Conservation (phyloP, 208 protist genomes). For the Leptomonas pyrrhocoris region DNA sequence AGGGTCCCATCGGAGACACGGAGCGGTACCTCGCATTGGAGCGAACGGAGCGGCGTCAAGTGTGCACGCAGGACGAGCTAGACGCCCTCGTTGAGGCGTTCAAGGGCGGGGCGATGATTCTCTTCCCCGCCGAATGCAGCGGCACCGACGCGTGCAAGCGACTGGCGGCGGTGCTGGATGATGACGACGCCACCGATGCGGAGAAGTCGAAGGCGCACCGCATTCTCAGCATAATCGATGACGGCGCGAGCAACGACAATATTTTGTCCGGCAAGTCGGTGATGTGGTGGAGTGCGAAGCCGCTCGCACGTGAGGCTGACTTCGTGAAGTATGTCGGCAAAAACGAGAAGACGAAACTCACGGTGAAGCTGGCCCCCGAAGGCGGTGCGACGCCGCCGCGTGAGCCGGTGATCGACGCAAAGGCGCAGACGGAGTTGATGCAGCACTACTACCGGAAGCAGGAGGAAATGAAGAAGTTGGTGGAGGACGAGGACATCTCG, state of each 20-base stretch:
- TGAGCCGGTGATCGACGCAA: slow-evolving; percentile 80
- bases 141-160: slow-evolving; percentile 70
- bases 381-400: slow-evolving; percentile 76
- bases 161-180: slow-evolving; percentile 67
- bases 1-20: slow-evolving; percentile 68
- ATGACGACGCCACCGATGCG: slow-evolving; percentile 50
- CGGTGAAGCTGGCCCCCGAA: slow-evolving; percentile 85
- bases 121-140: slow-evolving; percentile 88
- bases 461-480: slow-evolving; percentile 93
- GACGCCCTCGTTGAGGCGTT: slow-evolving; percentile 70
- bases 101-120: slow-evolving; percentile 86
- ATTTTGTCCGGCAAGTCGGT: slow-evolving; percentile 64
- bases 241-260: slow-evolving; percentile 80
- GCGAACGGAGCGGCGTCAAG: slow-evolving; percentile 59
- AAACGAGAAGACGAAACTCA: slow-evolving; percentile 95
- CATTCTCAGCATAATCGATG: slow-evolving; percentile 83
- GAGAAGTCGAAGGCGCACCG: slow-evolving; percentile 84
- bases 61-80: slow-evolving; percentile 69
- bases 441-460: slow-evolving; percentile 92
- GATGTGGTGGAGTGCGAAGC: slow-evolving; percentile 92
- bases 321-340: slow-evolving; percentile 89
- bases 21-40: slow-evolving; percentile 82
- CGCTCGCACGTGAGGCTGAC: slow-evolving; percentile 71
- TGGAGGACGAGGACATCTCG: slow-evolving; percentile 90
- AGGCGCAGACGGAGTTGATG: slow-evolving; percentile 92